Evolutionary conservation across 768 basidiomycete genomes (phyloP).

Genomic region (Amylocystis lapponica): DNA sequence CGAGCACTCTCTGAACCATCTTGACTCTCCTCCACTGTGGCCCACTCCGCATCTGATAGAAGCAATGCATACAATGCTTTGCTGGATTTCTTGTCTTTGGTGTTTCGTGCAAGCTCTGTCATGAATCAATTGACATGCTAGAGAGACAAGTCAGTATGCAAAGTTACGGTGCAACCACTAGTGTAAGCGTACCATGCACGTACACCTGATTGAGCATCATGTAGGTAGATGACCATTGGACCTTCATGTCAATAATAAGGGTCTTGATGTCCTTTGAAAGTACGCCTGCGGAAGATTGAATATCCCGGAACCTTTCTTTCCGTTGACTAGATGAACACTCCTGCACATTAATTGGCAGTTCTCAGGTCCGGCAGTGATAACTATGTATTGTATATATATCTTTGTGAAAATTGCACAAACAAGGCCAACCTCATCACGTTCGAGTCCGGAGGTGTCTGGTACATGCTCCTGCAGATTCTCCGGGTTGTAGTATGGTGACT

Average conservation of each 20-base stretch:
- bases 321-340: constrained; percentile 23
- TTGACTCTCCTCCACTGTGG: constrained; percentile 18
- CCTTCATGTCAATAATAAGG: constrained; percentile 24
- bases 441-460: not conserved
- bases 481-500: constrained; percentile 22
- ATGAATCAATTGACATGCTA: constrained; percentile 20
- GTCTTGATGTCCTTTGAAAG: not conserved
- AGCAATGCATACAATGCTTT: constrained; percentile 12
- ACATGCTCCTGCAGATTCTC: constrained; percentile 12
- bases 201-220: constrained; percentile 21
- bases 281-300: constrained; percentile 9
- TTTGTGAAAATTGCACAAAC: constrained; percentile 22
- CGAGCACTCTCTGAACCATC: constrained; percentile 15
- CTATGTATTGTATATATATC: constrained; percentile 9
- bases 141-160: too few species aligned
- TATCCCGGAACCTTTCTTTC: constrained; percentile 16
- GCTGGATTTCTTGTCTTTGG: constrained; percentile 13
- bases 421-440: constrained; percentile 22
- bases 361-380: not conserved
- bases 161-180: not conserved
- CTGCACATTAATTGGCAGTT: constrained; percentile 6
- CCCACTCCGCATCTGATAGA: constrained; percentile 18
- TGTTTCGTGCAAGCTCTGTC: constrained; percentile 15
- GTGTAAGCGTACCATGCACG: constrained; percentile 8
- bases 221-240: constrained; percentile 29